A percentile compares a stretch with the other conserved stretches of the same genome.
These are phyloP conservation scores for Tolypocladium tropicale DNA, from an alignment of 2,329 filamentous ascomycete species.

Conservation along the genomic window DNA sequence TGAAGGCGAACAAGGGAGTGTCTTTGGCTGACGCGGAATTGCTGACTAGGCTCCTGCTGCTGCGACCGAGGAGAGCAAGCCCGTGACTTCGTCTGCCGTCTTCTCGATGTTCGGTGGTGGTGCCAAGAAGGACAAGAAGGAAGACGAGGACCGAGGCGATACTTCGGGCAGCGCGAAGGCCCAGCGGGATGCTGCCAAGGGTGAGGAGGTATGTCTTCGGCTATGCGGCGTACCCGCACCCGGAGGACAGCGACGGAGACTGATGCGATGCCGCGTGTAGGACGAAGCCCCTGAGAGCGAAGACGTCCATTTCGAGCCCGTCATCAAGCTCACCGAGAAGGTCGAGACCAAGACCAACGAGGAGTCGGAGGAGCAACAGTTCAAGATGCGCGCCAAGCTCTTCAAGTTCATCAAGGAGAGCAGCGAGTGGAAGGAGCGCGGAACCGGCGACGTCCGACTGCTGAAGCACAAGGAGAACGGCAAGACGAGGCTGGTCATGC, in stretches of 20 bases:
- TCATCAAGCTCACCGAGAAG: slow-evolving; percentile 92
- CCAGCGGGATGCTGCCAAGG: slow-evolving; percentile 53
- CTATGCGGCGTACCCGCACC: background rate
- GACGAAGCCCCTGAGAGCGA: slow-evolving; percentile 78
- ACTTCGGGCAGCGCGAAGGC: slow-evolving; percentile 83
- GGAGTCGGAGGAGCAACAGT: slow-evolving; percentile 91
- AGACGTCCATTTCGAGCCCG: slow-evolving; percentile 94
- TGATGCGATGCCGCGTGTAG: slow-evolving; percentile 22
- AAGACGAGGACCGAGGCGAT: slow-evolving; percentile 71
- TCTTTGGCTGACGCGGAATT: background rate
- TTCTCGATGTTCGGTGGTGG: slow-evolving; percentile 99
- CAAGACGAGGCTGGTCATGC: slow-evolving; percentile 97
- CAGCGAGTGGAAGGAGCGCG: slow-evolving; percentile 98
- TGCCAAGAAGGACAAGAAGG: slow-evolving; percentile 94
- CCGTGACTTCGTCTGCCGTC: slow-evolving; percentile 54
- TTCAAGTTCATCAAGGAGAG: slow-evolving; percentile 93
- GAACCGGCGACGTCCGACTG: slow-evolving; percentile 89
- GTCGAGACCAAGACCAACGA: slow-evolving; percentile 97
- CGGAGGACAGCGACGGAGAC: background rate
- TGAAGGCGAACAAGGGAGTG: background rate
- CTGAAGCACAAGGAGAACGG: slow-evolving; percentile 98
- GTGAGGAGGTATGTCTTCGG: slow-evolving; percentile 39
- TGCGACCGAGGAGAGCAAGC: slow-evolving; percentile 9
- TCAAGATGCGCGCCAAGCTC: slow-evolving; percentile 99
- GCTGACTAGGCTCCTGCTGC: slow-evolving; percentile 4